Percentiles rank a stretch among this genome's conserved stretches.
These are phyloP conservation scores for Zygnema cylindricum DNA, from an alignment of 139 green algal genomes.

Conservation along the genomic window DNA sequence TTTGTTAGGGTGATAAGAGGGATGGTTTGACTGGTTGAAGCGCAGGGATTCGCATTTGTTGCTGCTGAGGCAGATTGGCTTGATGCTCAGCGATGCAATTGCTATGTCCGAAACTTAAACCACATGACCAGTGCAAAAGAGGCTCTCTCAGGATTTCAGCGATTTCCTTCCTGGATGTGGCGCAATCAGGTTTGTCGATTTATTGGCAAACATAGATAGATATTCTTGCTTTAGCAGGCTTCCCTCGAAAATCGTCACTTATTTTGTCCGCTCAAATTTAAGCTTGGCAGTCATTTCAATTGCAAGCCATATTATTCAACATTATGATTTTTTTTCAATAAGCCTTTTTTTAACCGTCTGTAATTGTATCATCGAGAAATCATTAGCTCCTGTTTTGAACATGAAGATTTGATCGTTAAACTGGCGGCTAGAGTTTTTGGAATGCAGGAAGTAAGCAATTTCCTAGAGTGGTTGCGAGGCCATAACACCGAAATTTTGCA, in stretches of 20 bases:
- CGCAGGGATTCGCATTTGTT: constrained; percentile 49
- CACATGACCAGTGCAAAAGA: constrained; percentile 29
- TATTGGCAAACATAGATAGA: too few relatives aligned
- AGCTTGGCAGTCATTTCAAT: too few relatives aligned
- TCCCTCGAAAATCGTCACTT: too few relatives aligned
- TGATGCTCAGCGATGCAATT: constrained; percentile 68
- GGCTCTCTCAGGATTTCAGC: constrained; percentile 63
- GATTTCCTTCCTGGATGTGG: constrained; percentile 76
- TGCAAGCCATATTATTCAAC: too few relatives aligned
- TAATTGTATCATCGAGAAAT: too few relatives aligned
- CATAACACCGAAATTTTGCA: constrained; percentile 4
- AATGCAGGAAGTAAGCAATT: constrained; percentile 1
- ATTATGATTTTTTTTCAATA: too few relatives aligned
- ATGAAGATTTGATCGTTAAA: too few relatives aligned
- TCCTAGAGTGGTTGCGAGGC: constrained; percentile 25
- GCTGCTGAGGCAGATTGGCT: constrained; percentile 69
- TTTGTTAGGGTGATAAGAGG: neutral
- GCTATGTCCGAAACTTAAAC: constrained; percentile 65
- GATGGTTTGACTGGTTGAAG: neutral
- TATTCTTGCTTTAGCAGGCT: too few relatives aligned
- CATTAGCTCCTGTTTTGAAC: too few relatives aligned
- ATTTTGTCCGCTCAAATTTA: too few relatives aligned
- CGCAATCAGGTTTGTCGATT: constrained; percentile 65
- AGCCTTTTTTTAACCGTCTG: too few relatives aligned
- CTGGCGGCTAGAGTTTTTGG: too few relatives aligned